Evolutionary conservation across 768 basidiomycete genomes (phyloP).

Genomic region (Baorangia bicolor): DNA sequence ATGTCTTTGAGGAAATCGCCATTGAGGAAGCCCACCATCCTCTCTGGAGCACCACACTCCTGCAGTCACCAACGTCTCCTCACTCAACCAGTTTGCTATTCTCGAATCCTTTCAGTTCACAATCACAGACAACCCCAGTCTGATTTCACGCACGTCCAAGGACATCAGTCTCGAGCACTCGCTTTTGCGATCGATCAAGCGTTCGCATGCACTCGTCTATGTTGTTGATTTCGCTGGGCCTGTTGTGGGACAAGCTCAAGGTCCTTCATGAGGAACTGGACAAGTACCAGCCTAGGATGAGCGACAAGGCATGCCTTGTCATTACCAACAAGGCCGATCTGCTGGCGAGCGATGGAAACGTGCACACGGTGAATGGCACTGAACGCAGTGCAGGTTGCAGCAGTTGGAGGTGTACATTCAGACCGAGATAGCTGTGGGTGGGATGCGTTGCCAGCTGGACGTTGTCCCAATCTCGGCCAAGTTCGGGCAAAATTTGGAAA

Average conservation of each 20-base stretch:
- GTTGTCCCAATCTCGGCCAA: constrained; percentile 87
- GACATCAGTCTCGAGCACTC: constrained; percentile 93
- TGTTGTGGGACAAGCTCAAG: constrained; percentile 75
- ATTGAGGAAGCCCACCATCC: constrained; percentile 43
- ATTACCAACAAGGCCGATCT: constrained; percentile 97
- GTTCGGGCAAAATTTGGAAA: constrained; percentile 75
- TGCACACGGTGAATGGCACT: constrained; percentile 47
- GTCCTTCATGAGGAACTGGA: constrained; percentile 82
- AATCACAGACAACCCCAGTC: constrained; percentile 95
- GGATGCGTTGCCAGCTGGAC: constrained; percentile 41
- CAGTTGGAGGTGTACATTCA: constrained; percentile 57
- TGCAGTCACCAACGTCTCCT: constrained; percentile 10
- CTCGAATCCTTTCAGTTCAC: constrained; percentile 87
- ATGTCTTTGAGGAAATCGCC: constrained; percentile 65
- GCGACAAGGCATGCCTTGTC: constrained; percentile 72
- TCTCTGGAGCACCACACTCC: background rate
- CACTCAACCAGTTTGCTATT: constrained; percentile 50
- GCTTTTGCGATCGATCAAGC: constrained; percentile 90
- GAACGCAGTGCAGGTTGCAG: constrained; percentile 55
- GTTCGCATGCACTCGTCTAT: constrained; percentile 85
- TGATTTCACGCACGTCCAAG: constrained; percentile 80
- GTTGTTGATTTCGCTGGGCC: constrained; percentile 84
- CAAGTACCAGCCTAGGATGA: constrained; percentile 76
- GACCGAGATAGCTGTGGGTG: constrained; percentile 38
- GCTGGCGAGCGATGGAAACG: constrained; percentile 50